Evolutionary conservation across 345 rosid genomes (phyloP).

Genomic region (Ricinus communis): DNA sequence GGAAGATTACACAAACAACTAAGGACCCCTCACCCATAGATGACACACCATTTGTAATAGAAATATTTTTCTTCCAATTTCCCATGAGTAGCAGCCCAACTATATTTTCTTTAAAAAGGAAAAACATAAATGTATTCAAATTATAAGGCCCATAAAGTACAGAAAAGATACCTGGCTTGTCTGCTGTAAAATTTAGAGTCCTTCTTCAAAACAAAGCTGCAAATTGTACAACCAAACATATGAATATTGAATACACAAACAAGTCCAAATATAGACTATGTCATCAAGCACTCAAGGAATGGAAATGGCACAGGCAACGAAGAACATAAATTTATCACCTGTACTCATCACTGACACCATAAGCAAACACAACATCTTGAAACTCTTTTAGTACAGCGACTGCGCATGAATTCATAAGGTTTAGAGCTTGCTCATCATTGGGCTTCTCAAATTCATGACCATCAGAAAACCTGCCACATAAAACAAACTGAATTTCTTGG

Average conservation of each 20-base stretch:
- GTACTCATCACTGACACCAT: slow-evolving; percentile 93
- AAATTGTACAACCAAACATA: slow-evolving; percentile 20
- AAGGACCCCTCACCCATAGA: background rate
- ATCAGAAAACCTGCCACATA: slow-evolving; percentile 69
- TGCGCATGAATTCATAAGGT: slow-evolving; percentile 91
- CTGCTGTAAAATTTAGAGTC: slow-evolving; percentile 58
- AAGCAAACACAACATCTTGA: slow-evolving; percentile 63
- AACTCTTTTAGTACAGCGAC: slow-evolving; percentile 68
- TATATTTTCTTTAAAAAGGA: too few species aligned
- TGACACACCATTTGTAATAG: background rate
- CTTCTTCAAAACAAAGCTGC: slow-evolving; percentile 77
- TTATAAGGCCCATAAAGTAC: background rate
- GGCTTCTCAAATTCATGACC: slow-evolving; percentile 89
- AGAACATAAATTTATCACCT: slow-evolving; percentile 42
- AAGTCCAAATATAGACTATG: slow-evolving; percentile 8
- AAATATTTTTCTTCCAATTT: background rate
- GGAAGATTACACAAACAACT: background rate
- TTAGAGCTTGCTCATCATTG: slow-evolving; percentile 80
- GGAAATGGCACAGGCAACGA: too few species aligned
- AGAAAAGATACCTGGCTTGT: slow-evolving; percentile 52
- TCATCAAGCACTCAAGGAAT: slow-evolving; percentile 10
- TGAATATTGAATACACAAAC: slow-evolving; percentile 9
- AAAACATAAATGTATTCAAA: background rate
- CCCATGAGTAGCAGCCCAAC: background rate
- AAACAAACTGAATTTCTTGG: slow-evolving; percentile 19